Base-by-base conservation (phyloP, 306 rosid species). In the Vigna unguiculata region DNA sequence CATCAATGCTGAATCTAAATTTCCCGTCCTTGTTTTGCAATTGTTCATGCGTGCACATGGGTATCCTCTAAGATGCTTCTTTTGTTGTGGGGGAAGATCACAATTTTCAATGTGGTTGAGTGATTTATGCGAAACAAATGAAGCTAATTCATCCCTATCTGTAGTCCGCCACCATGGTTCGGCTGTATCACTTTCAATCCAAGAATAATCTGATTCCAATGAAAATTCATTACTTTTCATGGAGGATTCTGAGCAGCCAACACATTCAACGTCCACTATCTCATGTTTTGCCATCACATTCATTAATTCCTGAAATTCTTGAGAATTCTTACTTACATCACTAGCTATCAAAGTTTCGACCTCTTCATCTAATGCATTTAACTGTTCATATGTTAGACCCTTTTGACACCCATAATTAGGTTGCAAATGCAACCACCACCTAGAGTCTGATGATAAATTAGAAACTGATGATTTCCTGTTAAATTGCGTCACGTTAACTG, bases 81-180 rank as follows among this genome's bases (percentile, higher is more conserved):
- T 92, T 78, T 87, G 90, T 69, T 97, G 99, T 21, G 99, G 99
- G 59, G 99, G 97, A 66, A 95, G 99, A 81, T 95, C 99, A 58
- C 99, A 95, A 74, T 92, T 95, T 90, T 90, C 97, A 49, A 92
- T 69, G 87, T 82, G 92, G 79, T 82, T 53, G 22, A 80, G 89
- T 45, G 99, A 88, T 78, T 87, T 95, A 78, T 86, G 85, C 14
- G 90, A 83, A 78, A 89, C 93, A 76, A 93, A 89, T 78, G 89
- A 85, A 65, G 93, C 99, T 78, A 92, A 78, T 64, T 89, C 99
- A 64, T 91, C 93, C 77, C 68, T 89, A 76, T 92, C 96, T 1
- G 92, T 75, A 61, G 85, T 87, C 79, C 91, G 88, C 99, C 97
- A 92, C 99, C 97, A 92, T 9, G 97, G 97, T 71, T 75, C 89